These are phyloP conservation scores for Daldinia concentrica DNA, from an alignment of 495 filamentous ascomycete genomes.

Conservation along the genomic window DNA sequence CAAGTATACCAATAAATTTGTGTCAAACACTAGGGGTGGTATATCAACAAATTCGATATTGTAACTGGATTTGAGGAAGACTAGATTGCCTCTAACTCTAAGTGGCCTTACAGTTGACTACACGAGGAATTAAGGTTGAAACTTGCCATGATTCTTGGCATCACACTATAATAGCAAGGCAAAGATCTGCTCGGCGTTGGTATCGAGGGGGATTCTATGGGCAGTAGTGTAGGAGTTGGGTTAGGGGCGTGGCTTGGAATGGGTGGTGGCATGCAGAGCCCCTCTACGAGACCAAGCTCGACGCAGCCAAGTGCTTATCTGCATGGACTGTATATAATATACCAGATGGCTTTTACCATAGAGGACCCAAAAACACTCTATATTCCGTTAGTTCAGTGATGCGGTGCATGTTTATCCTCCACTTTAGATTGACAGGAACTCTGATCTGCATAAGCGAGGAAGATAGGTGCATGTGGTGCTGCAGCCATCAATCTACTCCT, in stretches of 20 bases:
- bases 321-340: constrained; percentile 29
- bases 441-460: constrained; percentile 24
- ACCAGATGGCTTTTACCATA: constrained; percentile 1
- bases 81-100: neutral
- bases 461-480: constrained; percentile 10
- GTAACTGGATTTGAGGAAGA: neutral
- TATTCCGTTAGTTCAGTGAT: constrained; percentile 1
- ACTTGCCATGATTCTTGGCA: neutral
- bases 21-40: neutral
- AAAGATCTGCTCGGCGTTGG: constrained; percentile 12
- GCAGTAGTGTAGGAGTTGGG: constrained; percentile 1
- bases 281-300: neutral
- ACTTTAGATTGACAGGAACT: constrained; percentile 14
- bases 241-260: constrained; percentile 22
- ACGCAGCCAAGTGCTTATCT: constrained; percentile 14
- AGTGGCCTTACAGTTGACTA: neutral
- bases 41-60: neutral
- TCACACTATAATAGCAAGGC: constrained; percentile 2
- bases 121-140: constrained; percentile 3
- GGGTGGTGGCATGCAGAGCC: constrained; percentile 13
- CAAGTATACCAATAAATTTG: constrained; percentile 48
- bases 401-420: constrained; percentile 16
- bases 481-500: constrained; percentile 10
- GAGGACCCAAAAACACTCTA: neutral
- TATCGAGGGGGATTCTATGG: constrained; percentile 13